Base-by-base conservation (phyloP, 176 grass and related monocot species). In the Bromus sterilis region DNA sequence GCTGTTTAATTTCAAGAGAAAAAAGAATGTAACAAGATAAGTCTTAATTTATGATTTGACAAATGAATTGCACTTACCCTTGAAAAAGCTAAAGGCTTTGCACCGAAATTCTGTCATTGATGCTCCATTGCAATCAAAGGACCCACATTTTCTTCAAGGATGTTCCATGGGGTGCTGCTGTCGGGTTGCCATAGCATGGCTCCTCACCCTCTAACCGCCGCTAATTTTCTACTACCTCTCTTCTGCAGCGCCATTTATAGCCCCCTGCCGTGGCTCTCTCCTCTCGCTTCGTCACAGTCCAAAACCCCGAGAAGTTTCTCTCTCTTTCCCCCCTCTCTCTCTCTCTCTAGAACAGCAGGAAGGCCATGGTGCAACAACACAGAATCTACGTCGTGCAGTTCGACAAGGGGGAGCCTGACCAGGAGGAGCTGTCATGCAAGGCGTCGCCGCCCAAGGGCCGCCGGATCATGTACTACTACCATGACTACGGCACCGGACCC, bases 311-410 rank as follows among this genome's bases (percentile, higher is more conserved):
- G 68, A 83, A 56, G 41, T 18, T 75, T 48, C 70, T 33, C 44
- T 53, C 12, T 66, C 35, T 20, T 29, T 41, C 15, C 5, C 21
- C 9, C 32, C 11, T 30, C 42, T 14, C n/a, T 29, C 26, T 11
- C 9, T 56, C 33, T 37, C 15, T 31, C 44, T 10, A 1, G 41
- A 29, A 3, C 35, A 7, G 48, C 35, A 11, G 7, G 73, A 88
- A 24, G n/a, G n/a, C n/a, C 78, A 91, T 91, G 89, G 89, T 91
- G 89, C 86, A 87, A 24, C 78, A 92, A 3, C 90, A 92, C 39
- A 78, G 71, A 56, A 96, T 96, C 60, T 96, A 96, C 75, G 81
- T 96, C 79, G 72, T 96, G 39, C 93, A 96, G 73, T 82, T 96
- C 77, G 75, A 91, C 29, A 96, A 93, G 83, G 83, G 82, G 32